phyloP scores from a whole-genome alignment of 345 rosid species.

The Eucalyptus caleyi region DNA sequence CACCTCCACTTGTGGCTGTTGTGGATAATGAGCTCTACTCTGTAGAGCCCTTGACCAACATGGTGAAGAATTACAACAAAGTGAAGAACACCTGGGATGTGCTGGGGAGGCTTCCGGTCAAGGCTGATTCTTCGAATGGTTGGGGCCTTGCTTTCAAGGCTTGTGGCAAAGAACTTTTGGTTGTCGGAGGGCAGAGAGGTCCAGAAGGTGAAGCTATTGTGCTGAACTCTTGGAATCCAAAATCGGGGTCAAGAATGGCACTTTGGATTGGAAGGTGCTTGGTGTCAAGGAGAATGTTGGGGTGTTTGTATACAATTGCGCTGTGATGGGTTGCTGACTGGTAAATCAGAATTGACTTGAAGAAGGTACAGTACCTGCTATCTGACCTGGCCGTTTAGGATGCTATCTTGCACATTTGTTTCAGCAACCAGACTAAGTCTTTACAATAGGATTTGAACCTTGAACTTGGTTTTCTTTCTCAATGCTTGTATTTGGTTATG shows the following conservation, averaged over 20 bases:
- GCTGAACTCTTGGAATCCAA: conserved; percentile 72
- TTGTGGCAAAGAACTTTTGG: conserved; percentile 50
- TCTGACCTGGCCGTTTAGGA: conserved; percentile 12
- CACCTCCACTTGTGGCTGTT: conserved; percentile 79
- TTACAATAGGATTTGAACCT: not conserved
- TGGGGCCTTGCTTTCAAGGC: conserved; percentile 91
- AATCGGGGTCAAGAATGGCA: conserved; percentile 37
- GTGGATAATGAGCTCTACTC: conserved; percentile 65
- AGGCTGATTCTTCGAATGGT: conserved; percentile 68
- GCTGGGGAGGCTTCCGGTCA: conserved; percentile 68
- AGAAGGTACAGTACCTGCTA: conserved; percentile 6
- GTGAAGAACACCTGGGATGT: conserved; percentile 51
- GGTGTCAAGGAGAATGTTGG: conserved; percentile 68
- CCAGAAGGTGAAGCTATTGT: conserved; percentile 56
- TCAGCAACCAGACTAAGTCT: conserved; percentile 10
- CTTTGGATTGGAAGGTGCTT: conserved; percentile 69
- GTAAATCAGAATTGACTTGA: not conserved
- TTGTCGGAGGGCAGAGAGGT: conserved; percentile 69
- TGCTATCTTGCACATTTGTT: conserved; percentile 11
- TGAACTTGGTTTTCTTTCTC: not conserved
- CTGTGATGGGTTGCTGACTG: conserved; percentile 64
- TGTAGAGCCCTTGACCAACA: conserved; percentile 53
- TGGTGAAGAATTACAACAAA: conserved; percentile 74
- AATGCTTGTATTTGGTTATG: conserved; percentile 4
- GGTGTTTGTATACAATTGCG: conserved; percentile 82